Evolutionary conservation across 805 yeast species (phyloP), one percentile per base, ranked within the genome.

Genomic region (Ogataea thermomethanolica): DNA sequence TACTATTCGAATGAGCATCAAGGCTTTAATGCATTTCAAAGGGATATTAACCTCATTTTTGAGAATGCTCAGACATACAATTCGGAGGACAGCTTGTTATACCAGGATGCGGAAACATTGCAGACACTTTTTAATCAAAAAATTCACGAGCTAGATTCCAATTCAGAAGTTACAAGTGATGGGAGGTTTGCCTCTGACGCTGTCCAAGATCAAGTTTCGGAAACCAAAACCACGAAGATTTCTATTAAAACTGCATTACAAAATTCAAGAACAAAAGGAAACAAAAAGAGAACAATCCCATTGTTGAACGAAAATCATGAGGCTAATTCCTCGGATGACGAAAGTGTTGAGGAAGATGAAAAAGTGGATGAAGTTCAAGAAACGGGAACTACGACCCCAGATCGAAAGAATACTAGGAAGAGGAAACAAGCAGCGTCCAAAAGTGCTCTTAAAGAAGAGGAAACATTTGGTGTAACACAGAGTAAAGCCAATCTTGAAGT

Each of bases 21-120:
- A 21, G 67, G 67, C 27, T 70, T 87, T 42, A 75, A 73, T 26
- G 77, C 71, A 35, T 84, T 88, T 53, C 64, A 73, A 41, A 71
- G 69, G 14, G 83, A 81, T 37, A 68, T 83, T 6, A 64, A 68
- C 22, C 65, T 81, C 37, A 80, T 91, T 10, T 89, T 90, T 65
- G 56, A 69, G 32, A 93, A 93, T 62, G 95, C 97, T 2, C 78
- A 79, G 55, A 59, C 72, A 1, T 91, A 80, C 62, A 91, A 90
- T 60, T 84, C 79, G 44, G 84, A 84, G 37, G 78, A 75, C 1
- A 78, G 93, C 38, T 70, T 78, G 38, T 80, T 90, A 29, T 78
- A 79, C 55, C 76, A 76, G 44, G 95, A 88, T 62, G 82, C 97
- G 0, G 63, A 59, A 27, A 72, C 74, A 31, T 69, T 93, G 37